Percentiles rank a stretch among this genome's conserved stretches.
Conservation (phyloP, 495 filamentous ascomycete genomes). For the Aspergillus sparsus region DNA sequence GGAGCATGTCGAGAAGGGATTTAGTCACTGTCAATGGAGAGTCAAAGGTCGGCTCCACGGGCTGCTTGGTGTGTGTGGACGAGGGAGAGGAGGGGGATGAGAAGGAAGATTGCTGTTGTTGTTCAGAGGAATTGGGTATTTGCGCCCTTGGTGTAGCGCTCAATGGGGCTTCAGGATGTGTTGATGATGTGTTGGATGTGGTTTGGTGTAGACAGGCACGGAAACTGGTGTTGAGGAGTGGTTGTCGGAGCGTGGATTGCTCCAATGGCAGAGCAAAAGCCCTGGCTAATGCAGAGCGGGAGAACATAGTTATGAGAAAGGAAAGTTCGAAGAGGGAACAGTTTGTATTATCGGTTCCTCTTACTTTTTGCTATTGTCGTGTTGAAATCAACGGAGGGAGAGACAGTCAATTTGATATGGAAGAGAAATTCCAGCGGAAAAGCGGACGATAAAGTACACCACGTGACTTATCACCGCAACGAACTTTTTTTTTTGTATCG, state of each 20-base stretch:
- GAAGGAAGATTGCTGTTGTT: slow-evolving; percentile 21
- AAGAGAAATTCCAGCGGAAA: slow-evolving; percentile 20
- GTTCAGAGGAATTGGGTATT: slow-evolving; percentile 18
- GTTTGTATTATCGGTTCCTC: background rate
- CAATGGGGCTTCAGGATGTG: slow-evolving; percentile 32
- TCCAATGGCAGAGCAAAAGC: slow-evolving; percentile 36
- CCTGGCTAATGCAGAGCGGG: slow-evolving; percentile 41
- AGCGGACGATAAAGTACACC: slow-evolving; percentile 17
- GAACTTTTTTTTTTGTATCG: slow-evolving; percentile 37
- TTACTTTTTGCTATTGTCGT: background rate
- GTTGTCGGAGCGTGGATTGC: slow-evolving; percentile 31
- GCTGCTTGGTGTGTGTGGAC: slow-evolving; percentile 35
- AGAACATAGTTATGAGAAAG: slow-evolving; percentile 36
- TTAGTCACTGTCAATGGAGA: slow-evolving; percentile 48
- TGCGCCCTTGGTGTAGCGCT: slow-evolving; percentile 35
- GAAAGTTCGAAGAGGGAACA: background rate
- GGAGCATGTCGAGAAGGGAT: slow-evolving; percentile 67
- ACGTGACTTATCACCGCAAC: slow-evolving; percentile 32
- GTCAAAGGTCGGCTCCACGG: slow-evolving; percentile 38
- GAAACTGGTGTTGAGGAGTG: slow-evolving; percentile 36
- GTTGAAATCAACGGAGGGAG: background rate
- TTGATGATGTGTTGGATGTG: slow-evolving; percentile 8
- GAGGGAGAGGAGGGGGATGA: slow-evolving; percentile 23
- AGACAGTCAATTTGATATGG: background rate
- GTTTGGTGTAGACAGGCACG: slow-evolving; percentile 26